Evolutionary conservation across 176 grass and related monocot species (phyloP).

Genomic region (Carex cristatella): DNA sequence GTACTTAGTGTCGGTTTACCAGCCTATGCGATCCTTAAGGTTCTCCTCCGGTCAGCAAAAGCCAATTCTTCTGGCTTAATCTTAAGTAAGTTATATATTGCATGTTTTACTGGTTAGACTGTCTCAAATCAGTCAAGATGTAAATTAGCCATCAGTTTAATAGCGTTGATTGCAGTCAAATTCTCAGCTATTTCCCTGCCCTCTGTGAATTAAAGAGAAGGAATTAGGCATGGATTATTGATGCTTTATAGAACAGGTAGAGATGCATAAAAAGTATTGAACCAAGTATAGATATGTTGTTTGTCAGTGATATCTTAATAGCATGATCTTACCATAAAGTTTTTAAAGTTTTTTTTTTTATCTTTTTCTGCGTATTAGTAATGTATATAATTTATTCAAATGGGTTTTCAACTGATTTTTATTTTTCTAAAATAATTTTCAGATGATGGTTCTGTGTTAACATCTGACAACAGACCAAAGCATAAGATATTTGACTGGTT

Average conservation of each 20-base stretch:
- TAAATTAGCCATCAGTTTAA: not conserved
- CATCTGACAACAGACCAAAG: conserved; percentile 77
- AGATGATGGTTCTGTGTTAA: conserved; percentile 73
- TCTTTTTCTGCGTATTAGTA: not conserved
- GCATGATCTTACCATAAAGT: not conserved
- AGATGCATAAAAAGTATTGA: not conserved
- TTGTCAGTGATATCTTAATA: not conserved
- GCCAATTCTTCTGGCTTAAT: conserved; percentile 51
- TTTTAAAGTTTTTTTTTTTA: not conserved
- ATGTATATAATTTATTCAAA: not conserved
- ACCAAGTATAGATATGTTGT: not conserved
- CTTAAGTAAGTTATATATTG: conserved; percentile 50
- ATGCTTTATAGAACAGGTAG: not conserved
- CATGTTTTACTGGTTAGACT: not conserved
- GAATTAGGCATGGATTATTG: not conserved
- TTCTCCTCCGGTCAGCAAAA: conserved; percentile 61
- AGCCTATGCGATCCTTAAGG: conserved; percentile 84
- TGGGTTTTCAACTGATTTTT: not conserved
- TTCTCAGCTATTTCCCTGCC: not conserved
- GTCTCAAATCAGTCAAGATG: conserved; percentile 2
- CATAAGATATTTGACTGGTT: conserved; percentile 71
- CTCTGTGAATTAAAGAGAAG: not conserved
- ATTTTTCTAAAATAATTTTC: conserved; percentile 13
- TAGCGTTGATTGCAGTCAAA: not conserved
- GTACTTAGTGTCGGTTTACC: conserved; percentile 78